Conservation (phyloP, 306 rosid genomes). For the Citrullus amarus region DNA sequence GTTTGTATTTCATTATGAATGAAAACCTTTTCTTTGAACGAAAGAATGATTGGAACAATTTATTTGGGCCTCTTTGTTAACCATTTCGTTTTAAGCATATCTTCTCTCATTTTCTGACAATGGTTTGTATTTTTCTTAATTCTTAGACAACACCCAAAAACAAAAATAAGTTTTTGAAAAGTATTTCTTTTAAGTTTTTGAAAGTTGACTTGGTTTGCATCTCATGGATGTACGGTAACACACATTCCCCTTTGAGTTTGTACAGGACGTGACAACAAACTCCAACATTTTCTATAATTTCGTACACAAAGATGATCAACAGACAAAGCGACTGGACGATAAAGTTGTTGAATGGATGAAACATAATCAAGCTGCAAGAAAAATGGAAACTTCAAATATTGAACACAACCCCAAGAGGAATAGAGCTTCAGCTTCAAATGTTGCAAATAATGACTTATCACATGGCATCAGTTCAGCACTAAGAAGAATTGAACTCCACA, state of each 20-base stretch:
- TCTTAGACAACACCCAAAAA: too few relatives aligned
- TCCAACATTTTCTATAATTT: constrained; percentile 1
- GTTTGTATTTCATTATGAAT: constrained; percentile 9
- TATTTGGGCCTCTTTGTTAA: too few relatives aligned
- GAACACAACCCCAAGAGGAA: background rate
- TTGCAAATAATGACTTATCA: constrained; percentile 25
- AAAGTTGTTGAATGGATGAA: background rate
- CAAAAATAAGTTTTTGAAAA: too few relatives aligned
- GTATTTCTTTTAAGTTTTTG: too few relatives aligned
- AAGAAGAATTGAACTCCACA: constrained; percentile 43
- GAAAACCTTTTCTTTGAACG: too few relatives aligned
- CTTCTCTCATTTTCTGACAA: too few relatives aligned
- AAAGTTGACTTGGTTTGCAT: background rate
- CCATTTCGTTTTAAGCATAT: too few relatives aligned
- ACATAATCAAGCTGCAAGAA: background rate
- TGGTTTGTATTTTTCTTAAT: too few relatives aligned
- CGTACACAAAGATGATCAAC: background rate
- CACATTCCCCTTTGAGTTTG: background rate
- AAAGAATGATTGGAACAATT: too few relatives aligned
- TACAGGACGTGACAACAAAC: constrained; percentile 23
- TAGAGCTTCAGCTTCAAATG: background rate
- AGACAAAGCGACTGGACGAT: background rate
- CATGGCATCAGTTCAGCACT: constrained; percentile 34
- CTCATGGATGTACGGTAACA: background rate
- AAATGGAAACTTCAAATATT: constrained; percentile 12